A percentile compares a stretch with the other conserved stretches of the same genome.
Conservation (phyloP, 345 rosid genomes). For the Mallotus nudiflorus region DNA sequence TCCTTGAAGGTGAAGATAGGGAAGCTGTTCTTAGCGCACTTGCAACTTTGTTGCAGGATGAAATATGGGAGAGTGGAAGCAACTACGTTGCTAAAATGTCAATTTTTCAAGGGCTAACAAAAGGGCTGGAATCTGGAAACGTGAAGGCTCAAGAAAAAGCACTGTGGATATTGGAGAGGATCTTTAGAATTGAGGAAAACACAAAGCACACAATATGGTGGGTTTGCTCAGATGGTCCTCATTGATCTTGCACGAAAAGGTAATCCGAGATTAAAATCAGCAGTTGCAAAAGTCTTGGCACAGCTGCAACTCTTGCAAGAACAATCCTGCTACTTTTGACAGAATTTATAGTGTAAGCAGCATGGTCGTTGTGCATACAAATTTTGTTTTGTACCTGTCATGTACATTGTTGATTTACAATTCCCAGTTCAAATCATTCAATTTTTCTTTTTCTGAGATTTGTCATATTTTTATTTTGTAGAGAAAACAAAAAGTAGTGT, state of each 20-base stretch:
- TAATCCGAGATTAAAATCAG: constrained; percentile 45
- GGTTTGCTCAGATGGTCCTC: constrained; percentile 52
- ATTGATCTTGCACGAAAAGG: constrained; percentile 60
- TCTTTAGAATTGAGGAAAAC: constrained; percentile 45
- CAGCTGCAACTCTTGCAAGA: constrained; percentile 54
- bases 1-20: constrained; percentile 46
- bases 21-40: constrained; percentile 51
- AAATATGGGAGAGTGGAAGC: constrained; percentile 60
- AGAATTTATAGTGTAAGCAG: neutral
- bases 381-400: neutral
- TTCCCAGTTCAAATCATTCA: neutral
- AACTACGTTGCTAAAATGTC: constrained; percentile 41
- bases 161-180: constrained; percentile 54
- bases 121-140: constrained; percentile 40
- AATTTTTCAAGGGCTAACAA: constrained; percentile 43
- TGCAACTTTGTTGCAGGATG: constrained; percentile 58
- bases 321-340: constrained; percentile 66
- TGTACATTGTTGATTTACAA: neutral
- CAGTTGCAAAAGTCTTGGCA: constrained; percentile 48
- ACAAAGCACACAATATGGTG: constrained; percentile 42
- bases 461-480: neutral
- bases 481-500: neutral
- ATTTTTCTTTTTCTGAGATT: neutral
- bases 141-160: constrained; percentile 57
- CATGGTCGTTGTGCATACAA: neutral